These are phyloP conservation scores for Dianthus caryophyllus DNA, from an alignment of 148 eudicot species.

Conservation along the genomic window DNA sequence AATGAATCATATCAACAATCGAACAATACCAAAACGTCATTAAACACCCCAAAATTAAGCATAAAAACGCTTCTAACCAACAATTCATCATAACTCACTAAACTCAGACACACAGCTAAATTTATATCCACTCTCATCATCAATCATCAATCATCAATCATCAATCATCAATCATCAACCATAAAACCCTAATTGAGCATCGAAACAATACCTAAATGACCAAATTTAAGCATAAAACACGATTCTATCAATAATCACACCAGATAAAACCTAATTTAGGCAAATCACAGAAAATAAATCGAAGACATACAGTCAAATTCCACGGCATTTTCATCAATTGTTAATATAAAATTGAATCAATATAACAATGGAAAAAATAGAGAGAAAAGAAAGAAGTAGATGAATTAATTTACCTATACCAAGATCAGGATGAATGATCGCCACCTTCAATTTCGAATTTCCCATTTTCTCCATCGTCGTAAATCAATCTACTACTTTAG, in stretches of 20 bases:
- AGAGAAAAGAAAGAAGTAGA: neutral
- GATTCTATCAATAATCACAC: neutral
- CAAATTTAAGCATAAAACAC: neutral
- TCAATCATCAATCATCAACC: no score
- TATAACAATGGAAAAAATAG: neutral
- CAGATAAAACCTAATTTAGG: neutral
- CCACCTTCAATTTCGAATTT: constrained; percentile 53
- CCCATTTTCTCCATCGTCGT: constrained; percentile 24
- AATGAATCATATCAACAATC: no score
- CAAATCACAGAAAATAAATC: neutral
- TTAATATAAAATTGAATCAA: neutral
- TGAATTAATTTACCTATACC: constrained; percentile 59
- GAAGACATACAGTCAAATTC: neutral
- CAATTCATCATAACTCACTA: no score
- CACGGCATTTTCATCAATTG: neutral
- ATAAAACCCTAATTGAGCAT: no score
- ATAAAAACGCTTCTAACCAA: no score
- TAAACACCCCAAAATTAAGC: no score
- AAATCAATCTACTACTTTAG: no score
- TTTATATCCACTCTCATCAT: no score
- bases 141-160: no score
- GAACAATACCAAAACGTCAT: no score
- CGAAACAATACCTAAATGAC: no score
- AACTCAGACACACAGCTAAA: no score
- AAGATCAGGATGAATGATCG: constrained; percentile 83